Conservation (phyloP, 1,284 basidiomycete genomes). For the Clitocybe nebularis region DNA sequence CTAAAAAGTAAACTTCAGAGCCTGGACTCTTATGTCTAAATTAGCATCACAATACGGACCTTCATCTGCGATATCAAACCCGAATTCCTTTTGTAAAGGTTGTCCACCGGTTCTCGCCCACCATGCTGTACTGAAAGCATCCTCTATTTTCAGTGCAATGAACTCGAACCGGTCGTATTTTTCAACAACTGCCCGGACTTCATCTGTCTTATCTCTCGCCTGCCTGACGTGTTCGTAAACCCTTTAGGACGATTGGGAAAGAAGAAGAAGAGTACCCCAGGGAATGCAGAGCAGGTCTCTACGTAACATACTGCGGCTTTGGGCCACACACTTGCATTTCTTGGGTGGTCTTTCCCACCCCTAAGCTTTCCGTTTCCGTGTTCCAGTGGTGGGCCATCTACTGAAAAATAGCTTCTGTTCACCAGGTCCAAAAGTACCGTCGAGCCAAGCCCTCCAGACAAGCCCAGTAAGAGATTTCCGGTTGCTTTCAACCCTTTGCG, state of each 20-base stretch:
- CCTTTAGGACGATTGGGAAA: slow-evolving; percentile 6
- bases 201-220: slow-evolving; percentile 53
- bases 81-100: slow-evolving; percentile 24
- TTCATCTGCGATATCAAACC: slow-evolving; percentile 48
- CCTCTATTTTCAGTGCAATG: slow-evolving; percentile 58
- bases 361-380: slow-evolving; percentile 28
- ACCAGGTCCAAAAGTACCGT: slow-evolving; percentile 69
- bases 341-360: slow-evolving; percentile 65
- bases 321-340: slow-evolving; percentile 60
- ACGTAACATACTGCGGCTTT: slow-evolving; percentile 64
- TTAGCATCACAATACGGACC: slow-evolving; percentile 33
- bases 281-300: slow-evolving; percentile 59
- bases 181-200: slow-evolving; percentile 42
- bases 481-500: slow-evolving; percentile 56
- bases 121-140: slow-evolving; percentile 70
- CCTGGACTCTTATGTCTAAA: neutral
- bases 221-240: slow-evolving; percentile 26
- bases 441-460: slow-evolving; percentile 74
- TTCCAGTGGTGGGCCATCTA: slow-evolving; percentile 20
- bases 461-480: slow-evolving; percentile 63
- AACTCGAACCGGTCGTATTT: slow-evolving; percentile 53
- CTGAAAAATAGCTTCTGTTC: slow-evolving; percentile 54
- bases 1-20: slow-evolving; percentile 14
- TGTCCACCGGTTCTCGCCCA: slow-evolving; percentile 46
- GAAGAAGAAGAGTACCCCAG: slow-evolving; percentile 44